A percentile compares a stretch with the other conserved stretches of the same genome.
These are phyloP conservation scores for Canavalia gladiata DNA, from an alignment of 306 rosid genomes.

Conservation along the genomic window DNA sequence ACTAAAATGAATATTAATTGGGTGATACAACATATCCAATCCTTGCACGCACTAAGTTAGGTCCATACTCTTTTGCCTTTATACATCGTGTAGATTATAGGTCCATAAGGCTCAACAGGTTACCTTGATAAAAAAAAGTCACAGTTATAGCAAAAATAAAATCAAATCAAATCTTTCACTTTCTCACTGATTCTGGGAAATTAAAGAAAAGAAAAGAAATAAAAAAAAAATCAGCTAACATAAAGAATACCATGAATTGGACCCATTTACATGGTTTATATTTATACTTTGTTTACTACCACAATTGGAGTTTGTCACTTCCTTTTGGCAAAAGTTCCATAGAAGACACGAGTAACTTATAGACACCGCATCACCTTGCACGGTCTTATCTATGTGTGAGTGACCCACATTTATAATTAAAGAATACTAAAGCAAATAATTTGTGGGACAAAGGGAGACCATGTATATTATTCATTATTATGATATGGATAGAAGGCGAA, in stretches of 20 bases:
- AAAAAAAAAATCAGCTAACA: not conserved
- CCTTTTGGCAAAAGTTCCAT: slow-evolving; percentile 12
- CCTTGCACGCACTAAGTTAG: not conserved
- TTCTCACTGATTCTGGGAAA: not conserved
- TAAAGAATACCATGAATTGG: not conserved
- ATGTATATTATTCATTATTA: slow-evolving; percentile 30
- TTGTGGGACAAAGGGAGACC: slow-evolving; percentile 51
- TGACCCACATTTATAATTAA: slow-evolving; percentile 32
- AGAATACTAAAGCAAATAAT: slow-evolving; percentile 11
- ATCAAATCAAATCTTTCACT: not conserved
- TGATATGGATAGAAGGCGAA: slow-evolving; percentile 29
- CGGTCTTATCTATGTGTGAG: slow-evolving; percentile 24
- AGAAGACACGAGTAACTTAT: slow-evolving; percentile 14
- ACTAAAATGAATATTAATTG: not conserved
- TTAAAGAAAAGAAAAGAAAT: not conserved
- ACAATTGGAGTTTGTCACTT: slow-evolving; percentile 15
- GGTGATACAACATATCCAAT: not conserved
- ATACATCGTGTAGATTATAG: slow-evolving; percentile 6
- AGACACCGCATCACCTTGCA: slow-evolving; percentile 30
- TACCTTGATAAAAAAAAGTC: slow-evolving; percentile 1
- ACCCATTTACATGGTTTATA: slow-evolving; percentile 30
- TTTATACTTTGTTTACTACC: slow-evolving; percentile 41
- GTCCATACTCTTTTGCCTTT: not conserved
- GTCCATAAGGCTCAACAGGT: not conserved
- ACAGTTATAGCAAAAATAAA: not conserved